Conservation (phyloP, 2,329 filamentous ascomycete species). For the Cryphonectria japonica region DNA sequence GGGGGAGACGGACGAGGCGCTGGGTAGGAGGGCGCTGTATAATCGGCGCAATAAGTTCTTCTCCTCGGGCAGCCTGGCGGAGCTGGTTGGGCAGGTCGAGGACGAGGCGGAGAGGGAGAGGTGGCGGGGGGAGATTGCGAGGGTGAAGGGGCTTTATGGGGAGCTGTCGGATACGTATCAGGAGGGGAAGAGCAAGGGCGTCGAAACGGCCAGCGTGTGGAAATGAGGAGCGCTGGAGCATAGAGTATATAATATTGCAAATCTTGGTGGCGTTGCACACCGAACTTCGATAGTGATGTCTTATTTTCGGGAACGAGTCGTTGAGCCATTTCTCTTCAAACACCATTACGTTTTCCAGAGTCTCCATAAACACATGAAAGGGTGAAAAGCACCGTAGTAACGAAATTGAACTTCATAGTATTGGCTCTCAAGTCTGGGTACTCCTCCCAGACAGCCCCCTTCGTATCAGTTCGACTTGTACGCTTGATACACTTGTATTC, state of each 20-base stretch:
- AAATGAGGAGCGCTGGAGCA: slow-evolving; percentile 39
- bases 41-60: slow-evolving; percentile 63
- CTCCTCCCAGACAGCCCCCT: too few species aligned
- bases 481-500: neutral
- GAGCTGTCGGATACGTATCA: slow-evolving; percentile 53
- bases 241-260: too few species aligned
- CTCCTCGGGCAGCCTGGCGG: slow-evolving; percentile 45
- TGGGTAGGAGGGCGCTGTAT: slow-evolving; percentile 50
- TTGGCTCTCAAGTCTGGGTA: too few species aligned
- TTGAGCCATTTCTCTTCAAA: too few species aligned
- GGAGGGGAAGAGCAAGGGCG: slow-evolving; percentile 47
- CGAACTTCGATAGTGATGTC: neutral
- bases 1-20: slow-evolving; percentile 42
- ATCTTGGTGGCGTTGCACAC: too few species aligned
- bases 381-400: too few species aligned
- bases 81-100: slow-evolving; percentile 44
- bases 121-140: slow-evolving; percentile 47
- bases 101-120: slow-evolving; percentile 39
- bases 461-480: neutral
- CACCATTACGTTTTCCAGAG: too few species aligned
- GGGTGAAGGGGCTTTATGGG: slow-evolving; percentile 54
- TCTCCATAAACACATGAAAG: too few species aligned
- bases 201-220: slow-evolving; percentile 53
- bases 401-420: too few species aligned
- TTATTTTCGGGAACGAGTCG: neutral